Base-by-base conservation (phyloP, 768 basidiomycete species). In the Amanita rimosa region DNA sequence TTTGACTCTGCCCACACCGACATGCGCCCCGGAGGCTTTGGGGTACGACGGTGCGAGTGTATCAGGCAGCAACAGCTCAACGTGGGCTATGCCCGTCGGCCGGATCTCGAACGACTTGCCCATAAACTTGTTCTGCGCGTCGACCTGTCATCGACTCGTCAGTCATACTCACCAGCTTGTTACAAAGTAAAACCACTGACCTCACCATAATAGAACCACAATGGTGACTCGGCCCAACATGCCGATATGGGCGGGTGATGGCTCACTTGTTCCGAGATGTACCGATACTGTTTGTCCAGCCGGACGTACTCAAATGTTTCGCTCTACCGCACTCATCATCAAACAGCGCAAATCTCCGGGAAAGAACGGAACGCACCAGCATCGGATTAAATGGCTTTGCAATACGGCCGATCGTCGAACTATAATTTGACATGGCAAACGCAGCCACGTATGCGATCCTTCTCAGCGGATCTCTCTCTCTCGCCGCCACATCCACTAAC, bases 361-460 rank as follows among this genome's bases (percentile, higher is more conserved):
- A 38, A 16, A 19, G 35, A 11, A 47, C 33, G 29, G 26, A 47
- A 70, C 83, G 45, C 52, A 89, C 86, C 48, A 96, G 77, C 81
- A 95, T 89, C 5, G 92, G 94, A 63, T 96, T 96, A 67, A 96
- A 96, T 1, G 93, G 94, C 64, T 97, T 96, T 10, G 94, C 94
- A 54, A 98, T 96, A 33, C 94, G 78, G 3, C 95, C 94, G 55
- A 95, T 89, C 2, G 94, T 98, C 19, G 88, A 91, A 1, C 89
- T 91, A 65, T 98, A 98, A 67, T 97, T 97, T 24, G 88, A 89
- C 91, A 96, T 96, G 2, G 93, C 94, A 63, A 98, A 98, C 1
- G 92, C 94, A 16, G 87, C 91, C 13, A 98, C 91, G 58, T 82
- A 98, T 2, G 92, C 93, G 44, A 96, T 79, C 3, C 94, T 79